phyloP scores from a whole-genome alignment of 495 filamentous ascomycete genomes.

The Hypomontagnella monticulosa region DNA sequence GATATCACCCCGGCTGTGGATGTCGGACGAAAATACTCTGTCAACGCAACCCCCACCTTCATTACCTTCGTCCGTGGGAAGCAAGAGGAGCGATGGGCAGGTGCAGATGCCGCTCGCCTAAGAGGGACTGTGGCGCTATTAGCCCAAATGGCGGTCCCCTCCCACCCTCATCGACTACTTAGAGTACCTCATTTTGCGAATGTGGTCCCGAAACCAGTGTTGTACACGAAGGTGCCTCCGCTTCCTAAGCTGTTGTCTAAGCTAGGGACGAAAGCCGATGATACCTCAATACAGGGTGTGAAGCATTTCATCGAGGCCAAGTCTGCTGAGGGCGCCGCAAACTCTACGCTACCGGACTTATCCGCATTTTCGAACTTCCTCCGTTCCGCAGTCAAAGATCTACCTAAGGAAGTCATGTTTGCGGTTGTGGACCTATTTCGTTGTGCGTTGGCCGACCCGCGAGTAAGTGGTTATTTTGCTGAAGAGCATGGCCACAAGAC shows the following conservation, averaged over 20 bases:
- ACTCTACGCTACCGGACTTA: constrained; percentile 70
- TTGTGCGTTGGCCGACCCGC: constrained; percentile 76
- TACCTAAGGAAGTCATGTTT: constrained; percentile 71
- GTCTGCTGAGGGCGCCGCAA: constrained; percentile 61
- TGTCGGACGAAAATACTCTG: constrained; percentile 70
- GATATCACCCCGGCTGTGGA: constrained; percentile 76
- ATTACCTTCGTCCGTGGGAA: constrained; percentile 83
- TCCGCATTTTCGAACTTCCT: constrained; percentile 64
- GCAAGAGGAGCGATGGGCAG: constrained; percentile 82
- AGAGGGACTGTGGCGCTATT: constrained; percentile 77
- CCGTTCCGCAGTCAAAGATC: constrained; percentile 55
- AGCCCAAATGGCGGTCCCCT: constrained; percentile 77
- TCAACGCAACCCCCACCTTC: constrained; percentile 88
- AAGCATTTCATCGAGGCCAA: constrained; percentile 71
- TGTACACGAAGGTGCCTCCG: constrained; percentile 82
- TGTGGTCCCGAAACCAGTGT: constrained; percentile 69
- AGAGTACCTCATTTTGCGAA: constrained; percentile 74
- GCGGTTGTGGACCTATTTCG: constrained; percentile 84
- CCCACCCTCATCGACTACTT: constrained; percentile 78
- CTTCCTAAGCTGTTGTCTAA: constrained; percentile 85
- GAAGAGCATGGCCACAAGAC: constrained; percentile 74
- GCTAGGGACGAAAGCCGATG: constrained; percentile 64
- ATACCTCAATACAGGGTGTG: constrained; percentile 65
- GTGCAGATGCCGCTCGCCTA: constrained; percentile 74
- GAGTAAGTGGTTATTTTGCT: constrained; percentile 88